Conservation (phyloP, 2,329 filamentous ascomycete species). For the Aspergillus chevalieri region DNA sequence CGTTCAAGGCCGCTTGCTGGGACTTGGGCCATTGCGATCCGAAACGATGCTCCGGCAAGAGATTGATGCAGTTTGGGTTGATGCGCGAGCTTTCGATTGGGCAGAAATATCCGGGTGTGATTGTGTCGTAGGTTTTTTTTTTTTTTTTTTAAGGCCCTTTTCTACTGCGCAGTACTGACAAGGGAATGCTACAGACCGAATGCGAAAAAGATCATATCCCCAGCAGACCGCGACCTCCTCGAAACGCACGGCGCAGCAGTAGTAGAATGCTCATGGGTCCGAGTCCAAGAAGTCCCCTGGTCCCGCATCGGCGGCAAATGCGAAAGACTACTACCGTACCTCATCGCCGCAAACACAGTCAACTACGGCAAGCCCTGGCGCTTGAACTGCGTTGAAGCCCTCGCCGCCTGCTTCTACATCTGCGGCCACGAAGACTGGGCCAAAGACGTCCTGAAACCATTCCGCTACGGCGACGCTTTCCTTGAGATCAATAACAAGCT, state of each 20-base stretch:
- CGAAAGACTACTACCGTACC: constrained; percentile 82
- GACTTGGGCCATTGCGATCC: constrained; percentile 96
- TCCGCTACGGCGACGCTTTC: constrained; percentile 83
- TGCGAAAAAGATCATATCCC: constrained; percentile 76
- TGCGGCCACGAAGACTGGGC: constrained; percentile 92
- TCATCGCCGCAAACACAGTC: constrained; percentile 92
- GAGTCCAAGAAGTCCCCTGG: constrained; percentile 87
- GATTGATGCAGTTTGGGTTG: constrained; percentile 81
- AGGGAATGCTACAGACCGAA: constrained; percentile 55
- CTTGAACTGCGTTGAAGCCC: constrained; percentile 89
- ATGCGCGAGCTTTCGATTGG: constrained; percentile 91
- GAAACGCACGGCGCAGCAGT: constrained; percentile 90
- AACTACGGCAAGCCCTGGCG: constrained; percentile 97
- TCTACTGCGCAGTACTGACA: constrained; percentile 2
- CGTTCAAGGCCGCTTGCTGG: constrained; percentile 94
- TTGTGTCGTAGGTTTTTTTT: constrained; percentile 60
- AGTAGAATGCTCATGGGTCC: constrained; percentile 94
- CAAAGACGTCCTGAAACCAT: constrained; percentile 70
- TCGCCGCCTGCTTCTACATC: constrained; percentile 88
- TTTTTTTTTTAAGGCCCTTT: background rate
- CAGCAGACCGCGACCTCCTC: constrained; percentile 73
- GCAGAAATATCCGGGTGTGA: constrained; percentile 84
- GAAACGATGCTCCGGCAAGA: constrained; percentile 92
- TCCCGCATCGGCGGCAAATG: constrained; percentile 86
- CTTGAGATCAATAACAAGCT: constrained; percentile 82